phyloP scores from a whole-genome alignment of 2,329 filamentous ascomycete species.

The Clonostachys byssicola region DNA sequence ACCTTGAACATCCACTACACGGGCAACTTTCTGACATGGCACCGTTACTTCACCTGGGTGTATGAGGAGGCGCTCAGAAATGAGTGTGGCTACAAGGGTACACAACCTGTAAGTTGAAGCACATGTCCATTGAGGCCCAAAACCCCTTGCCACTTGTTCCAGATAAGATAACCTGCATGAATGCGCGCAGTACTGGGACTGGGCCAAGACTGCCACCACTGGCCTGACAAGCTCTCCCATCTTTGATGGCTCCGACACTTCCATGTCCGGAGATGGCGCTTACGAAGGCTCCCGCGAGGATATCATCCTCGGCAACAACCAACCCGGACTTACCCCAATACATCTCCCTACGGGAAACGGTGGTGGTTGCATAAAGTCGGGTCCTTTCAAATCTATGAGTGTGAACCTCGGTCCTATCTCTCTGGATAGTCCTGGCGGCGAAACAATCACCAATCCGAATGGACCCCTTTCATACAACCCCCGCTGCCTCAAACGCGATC shows the following conservation, averaged over 20 bases:
- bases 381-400: constrained; percentile 39
- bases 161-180: background rate
- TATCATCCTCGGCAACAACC: constrained; percentile 16
- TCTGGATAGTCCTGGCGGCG: constrained; percentile 17
- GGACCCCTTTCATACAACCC: constrained; percentile 31
- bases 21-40: constrained; percentile 22
- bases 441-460: constrained; percentile 9
- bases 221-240: constrained; percentile 34
- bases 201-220: constrained; percentile 27
- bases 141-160: background rate
- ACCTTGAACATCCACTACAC: constrained; percentile 36
- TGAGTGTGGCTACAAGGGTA: constrained; percentile 29
- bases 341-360: constrained; percentile 41
- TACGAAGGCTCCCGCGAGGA: constrained; percentile 12
- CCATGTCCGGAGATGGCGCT: constrained; percentile 39
- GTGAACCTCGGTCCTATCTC: constrained; percentile 33
- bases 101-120: constrained; percentile 23
- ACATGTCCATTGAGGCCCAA: too few relatives aligned
- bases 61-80: constrained; percentile 21
- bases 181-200: constrained; percentile 36
- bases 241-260: constrained; percentile 42
- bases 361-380: constrained; percentile 48
- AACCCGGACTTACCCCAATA: constrained; percentile 11
- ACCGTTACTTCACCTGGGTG: constrained; percentile 22
- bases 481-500: constrained; percentile 33